A percentile compares a stretch with the other conserved stretches of the same genome.
Conservation (phyloP, 148 eudicot species). For the Polygonum maritimum region DNA sequence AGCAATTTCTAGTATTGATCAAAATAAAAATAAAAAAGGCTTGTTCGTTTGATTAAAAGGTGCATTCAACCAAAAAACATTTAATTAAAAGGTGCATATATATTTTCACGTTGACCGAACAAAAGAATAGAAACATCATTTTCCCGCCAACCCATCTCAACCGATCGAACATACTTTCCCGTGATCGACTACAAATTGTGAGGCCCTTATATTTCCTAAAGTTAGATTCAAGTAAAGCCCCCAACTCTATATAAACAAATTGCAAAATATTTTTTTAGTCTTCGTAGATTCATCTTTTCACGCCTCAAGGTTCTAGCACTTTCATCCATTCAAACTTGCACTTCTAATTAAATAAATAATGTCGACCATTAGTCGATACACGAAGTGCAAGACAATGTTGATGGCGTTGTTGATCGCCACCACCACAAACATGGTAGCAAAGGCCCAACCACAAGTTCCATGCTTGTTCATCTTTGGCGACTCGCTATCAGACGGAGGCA, state of each 20-base stretch:
- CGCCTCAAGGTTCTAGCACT: background rate
- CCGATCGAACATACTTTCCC: background rate
- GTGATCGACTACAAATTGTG: background rate
- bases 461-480: constrained; percentile 14
- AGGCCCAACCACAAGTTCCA: background rate
- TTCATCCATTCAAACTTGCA: background rate
- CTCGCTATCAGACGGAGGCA: constrained; percentile 31
- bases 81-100: too few relatives aligned
- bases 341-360: background rate
- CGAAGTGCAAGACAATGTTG: background rate
- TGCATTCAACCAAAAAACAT: too few relatives aligned
- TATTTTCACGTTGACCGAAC: too few relatives aligned
- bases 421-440: background rate
- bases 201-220: background rate
- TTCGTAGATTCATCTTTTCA: background rate
- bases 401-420: background rate
- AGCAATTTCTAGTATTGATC: too few relatives aligned
- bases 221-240: background rate
- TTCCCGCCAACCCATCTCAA: background rate
- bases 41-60: too few relatives aligned
- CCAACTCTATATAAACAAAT: background rate
- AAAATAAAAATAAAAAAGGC: too few relatives aligned
- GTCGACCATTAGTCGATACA: background rate
- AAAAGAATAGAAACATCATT: too few relatives aligned
- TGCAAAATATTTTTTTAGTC: background rate